Base-by-base conservation (phyloP, 345 rosid genomes). In the Aquilaria malaccensis region DNA sequence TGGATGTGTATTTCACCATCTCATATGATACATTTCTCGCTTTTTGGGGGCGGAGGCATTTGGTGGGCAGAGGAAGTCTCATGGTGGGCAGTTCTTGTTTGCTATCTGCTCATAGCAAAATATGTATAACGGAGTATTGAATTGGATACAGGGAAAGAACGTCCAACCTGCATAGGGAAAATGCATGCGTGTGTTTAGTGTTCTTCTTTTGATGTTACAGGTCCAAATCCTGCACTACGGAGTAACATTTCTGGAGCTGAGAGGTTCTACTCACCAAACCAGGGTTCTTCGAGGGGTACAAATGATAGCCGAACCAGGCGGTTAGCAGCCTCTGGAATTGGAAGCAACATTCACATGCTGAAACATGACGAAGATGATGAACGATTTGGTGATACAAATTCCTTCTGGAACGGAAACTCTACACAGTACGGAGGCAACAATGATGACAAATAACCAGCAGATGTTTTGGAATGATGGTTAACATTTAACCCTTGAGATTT, bases 331-430 rank as follows among this genome's bases (percentile, higher is more conserved):
- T 81, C 96, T 3, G 57, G 49, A 47, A 71, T 62, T 32, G 88
- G 98, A 53, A 84, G 85, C 77, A 87, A 93, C 66, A 85, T 93
- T 65, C 97, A 81, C 73, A 89, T 87, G 0, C 76, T 92, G 64
- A 93, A 70, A 62, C 97, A 55, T 2, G 85, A 88, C 32, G 95
- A 83, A 56, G 84, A 92, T 62, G 97, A 87, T 55, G 45, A 58
- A 30, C 76, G 65, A n/a, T 84, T 83, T 67, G 71, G 55, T 15
- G 95, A 69, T 45, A 81, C 86, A 66, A 91, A 91, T 60, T 33
- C 90, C 31, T 91, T 80, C 67, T 86, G 98, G 98, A 91, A 91
- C 50, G 98, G 96, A 67, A 91, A 91, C 63, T 88, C 96, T 3
- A 88, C 98, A 11, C 81, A 91, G 67, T 91, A 81, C 48, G 96